Evolutionary conservation across 2,329 filamentous ascomycete species (phyloP), one percentile per base, ranked within the genome.

Genomic region (Microcyclospora tardicrescens): DNA sequence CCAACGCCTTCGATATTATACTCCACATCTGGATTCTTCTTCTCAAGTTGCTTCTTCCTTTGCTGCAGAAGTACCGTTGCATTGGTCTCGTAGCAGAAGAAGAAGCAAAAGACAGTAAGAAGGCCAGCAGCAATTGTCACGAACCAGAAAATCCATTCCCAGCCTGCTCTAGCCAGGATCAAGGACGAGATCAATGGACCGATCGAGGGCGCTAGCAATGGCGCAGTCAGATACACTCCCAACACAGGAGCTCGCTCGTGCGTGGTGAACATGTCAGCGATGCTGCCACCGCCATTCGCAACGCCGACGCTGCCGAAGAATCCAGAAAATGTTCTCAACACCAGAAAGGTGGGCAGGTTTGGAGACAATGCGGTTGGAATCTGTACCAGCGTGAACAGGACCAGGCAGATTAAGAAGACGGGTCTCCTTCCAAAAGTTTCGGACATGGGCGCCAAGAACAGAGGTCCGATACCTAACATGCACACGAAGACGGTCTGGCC

Each of bases 221-320:
- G 42, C 5, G 34, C 16, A 6, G 39, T 36, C 12, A 41, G 42
- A n/a, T 39, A 41, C 4, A 41, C 34, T 15, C 24, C 28, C 27
- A 43, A 16, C 29, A 41, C 35, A 27, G 19, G 59, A 9, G 64
- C 59, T 43, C 68, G 53, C 43, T 68, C 61, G 27, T 49, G 58
- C 1, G 62, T 61, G 10, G 59, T 45, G 37, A 68, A 70, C 65
- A 70, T 69, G 38, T 70, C 68, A 34, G 55, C 60, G 16, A 70
- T 66, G 0, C 61, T 67, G 1, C 66, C 67, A 5, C 67, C 67
- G 1, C 69, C 68, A 51, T 67, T 69, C 0, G 66, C 65, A 33
- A 69, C 64, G 0, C 65, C 65, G 0, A 70, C 61, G 45, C 63
- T 66, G 2, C 66, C 67, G 45, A 68, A 69, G 47, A 69, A 66